Evolutionary conservation across 306 rosid species (phyloP).

Genomic region (Vicia sativa): DNA sequence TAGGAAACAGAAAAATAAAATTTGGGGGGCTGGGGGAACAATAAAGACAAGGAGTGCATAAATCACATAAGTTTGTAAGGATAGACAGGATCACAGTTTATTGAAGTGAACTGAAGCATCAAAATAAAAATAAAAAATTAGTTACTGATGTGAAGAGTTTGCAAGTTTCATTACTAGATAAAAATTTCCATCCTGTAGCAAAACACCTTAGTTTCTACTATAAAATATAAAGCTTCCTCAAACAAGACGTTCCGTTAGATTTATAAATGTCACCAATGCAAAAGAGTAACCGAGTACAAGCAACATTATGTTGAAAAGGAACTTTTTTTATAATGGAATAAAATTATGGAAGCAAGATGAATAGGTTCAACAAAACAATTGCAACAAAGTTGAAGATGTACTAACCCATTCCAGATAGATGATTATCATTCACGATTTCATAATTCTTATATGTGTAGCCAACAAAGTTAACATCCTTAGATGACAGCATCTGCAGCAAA

Average conservation of each 20-base stretch:
- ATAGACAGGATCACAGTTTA: conserved; percentile 12
- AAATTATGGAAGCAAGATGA: no score
- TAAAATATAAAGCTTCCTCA: no score
- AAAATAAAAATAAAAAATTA: not conserved
- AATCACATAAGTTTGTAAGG: not conserved
- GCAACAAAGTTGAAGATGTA: conserved; percentile 23
- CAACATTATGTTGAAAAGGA: no score
- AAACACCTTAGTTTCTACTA: no score
- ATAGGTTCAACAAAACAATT: no score
- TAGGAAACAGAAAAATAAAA: conserved; percentile 7
- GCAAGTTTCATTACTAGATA: no score
- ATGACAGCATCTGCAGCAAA: conserved; percentile 86
- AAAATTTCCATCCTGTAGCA: no score
- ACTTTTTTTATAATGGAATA: no score
- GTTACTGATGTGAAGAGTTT: no score
- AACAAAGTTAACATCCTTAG: conserved; percentile 91
- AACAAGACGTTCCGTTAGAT: no score
- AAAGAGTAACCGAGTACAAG: no score
- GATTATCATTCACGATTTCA: conserved; percentile 87
- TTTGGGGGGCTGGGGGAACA: not conserved
- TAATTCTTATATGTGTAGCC: conserved; percentile 96
- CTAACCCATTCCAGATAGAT: conserved; percentile 87
- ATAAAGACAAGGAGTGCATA: not conserved
- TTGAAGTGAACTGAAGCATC: conserved; percentile 25
- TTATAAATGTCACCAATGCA: no score